Conservation (phyloP, 768 basidiomycete species). For the Austroboletus eburneus region DNA sequence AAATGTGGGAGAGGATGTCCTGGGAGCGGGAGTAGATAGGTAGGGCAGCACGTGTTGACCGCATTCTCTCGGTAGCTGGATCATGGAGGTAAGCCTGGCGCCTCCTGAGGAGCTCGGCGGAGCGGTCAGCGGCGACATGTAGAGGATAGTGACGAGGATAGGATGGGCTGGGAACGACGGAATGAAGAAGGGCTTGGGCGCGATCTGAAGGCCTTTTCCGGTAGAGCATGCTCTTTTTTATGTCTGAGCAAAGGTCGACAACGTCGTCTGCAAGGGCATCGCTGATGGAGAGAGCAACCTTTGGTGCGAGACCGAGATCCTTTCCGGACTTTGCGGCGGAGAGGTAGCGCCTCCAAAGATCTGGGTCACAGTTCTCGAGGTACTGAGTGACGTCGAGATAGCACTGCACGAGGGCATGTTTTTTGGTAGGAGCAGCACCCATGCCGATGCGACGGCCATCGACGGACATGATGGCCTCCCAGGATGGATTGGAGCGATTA, state of each 20-base stretch:
- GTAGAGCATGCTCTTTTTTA: conserved; percentile 62
- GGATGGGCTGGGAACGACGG: conserved; percentile 8
- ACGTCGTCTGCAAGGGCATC: conserved; percentile 64
- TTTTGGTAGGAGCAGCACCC: conserved; percentile 67
- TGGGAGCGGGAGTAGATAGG: conserved; percentile 71
- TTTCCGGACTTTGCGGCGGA: conserved; percentile 58
- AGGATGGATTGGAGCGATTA: conserved; percentile 30
- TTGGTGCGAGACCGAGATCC: conserved; percentile 68
- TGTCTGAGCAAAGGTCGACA: conserved; percentile 62
- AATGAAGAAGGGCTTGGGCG: conserved; percentile 1
- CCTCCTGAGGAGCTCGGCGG: conserved; percentile 48
- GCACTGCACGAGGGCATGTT: conserved; percentile 62
- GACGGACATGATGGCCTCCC: conserved; percentile 77
- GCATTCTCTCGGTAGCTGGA: conserved; percentile 60
- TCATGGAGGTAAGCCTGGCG: conserved; percentile 58
- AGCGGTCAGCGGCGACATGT: conserved; percentile 46
- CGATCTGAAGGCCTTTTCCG: conserved; percentile 48
- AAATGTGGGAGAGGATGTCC: conserved; percentile 65
- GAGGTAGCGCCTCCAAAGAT: conserved; percentile 72
- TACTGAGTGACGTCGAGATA: conserved; percentile 88
- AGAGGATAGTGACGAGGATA: conserved; percentile 28
- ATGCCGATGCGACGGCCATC: conserved; percentile 79
- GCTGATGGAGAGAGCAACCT: conserved; percentile 62
- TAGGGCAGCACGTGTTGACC: conserved; percentile 58
- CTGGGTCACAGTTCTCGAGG: conserved; percentile 77